phyloP scores from a whole-genome alignment of 2,329 filamentous ascomycete species.

The Peltaster fructicola region DNA sequence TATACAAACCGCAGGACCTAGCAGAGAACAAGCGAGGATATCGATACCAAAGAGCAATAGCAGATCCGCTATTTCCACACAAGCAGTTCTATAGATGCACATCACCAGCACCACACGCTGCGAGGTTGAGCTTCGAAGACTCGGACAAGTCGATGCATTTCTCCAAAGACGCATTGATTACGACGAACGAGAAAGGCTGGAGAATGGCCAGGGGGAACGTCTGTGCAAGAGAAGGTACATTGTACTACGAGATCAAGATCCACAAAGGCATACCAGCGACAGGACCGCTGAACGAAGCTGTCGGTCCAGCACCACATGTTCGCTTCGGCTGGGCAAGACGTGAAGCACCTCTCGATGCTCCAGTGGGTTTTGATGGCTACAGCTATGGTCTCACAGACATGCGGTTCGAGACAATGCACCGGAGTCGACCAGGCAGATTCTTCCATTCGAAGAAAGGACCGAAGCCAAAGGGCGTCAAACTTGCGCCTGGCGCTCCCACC shows the following conservation, averaged over 20 bases:
- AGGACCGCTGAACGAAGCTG: conserved; percentile 21
- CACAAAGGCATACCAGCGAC: conserved; percentile 50
- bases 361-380: conserved; percentile 77
- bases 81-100: conserved; percentile 80
- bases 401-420: conserved; percentile 77
- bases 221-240: conserved; percentile 69
- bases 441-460: conserved; percentile 26
- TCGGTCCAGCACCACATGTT: conserved; percentile 39
- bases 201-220: conserved; percentile 83
- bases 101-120: conserved; percentile 65
- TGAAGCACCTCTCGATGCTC: conserved; percentile 66
- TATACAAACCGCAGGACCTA: conserved; percentile 32
- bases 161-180: conserved; percentile 47
- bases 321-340: conserved; percentile 74
- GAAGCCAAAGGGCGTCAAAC: conserved; percentile 19
- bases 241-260: conserved; percentile 90
- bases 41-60: conserved; percentile 78
- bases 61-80: conserved; percentile 71
- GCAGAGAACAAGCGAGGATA: conserved; percentile 55
- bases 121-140: conserved; percentile 86
- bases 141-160: conserved; percentile 73
- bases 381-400: conserved; percentile 87
- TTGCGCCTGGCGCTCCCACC: conserved; percentile 34
- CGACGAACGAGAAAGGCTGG: conserved; percentile 87
- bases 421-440: conserved; percentile 84